Conservation (phyloP, 23 red algal species). For the Pyropia haitanensis region DNA sequence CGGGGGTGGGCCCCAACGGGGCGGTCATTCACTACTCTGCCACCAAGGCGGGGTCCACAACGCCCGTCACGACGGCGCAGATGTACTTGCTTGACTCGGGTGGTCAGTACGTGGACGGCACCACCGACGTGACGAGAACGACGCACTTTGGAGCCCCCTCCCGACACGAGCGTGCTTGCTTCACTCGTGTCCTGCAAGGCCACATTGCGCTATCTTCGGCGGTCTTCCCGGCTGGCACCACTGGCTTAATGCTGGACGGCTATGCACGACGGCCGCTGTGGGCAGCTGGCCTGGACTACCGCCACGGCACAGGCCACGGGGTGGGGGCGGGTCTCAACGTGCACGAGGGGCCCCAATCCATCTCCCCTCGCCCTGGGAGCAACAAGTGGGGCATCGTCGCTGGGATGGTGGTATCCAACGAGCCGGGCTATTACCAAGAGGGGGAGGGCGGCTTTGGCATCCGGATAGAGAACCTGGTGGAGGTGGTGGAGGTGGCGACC, state of each 20-base stretch:
- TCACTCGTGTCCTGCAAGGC: conserved; percentile 66
- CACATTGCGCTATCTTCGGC: conserved; percentile 79
- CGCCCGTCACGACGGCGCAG: conserved; percentile 20
- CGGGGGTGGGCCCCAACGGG: conserved; percentile 71
- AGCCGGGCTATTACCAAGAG: conserved; percentile 96
- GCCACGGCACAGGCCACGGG: conserved; percentile 94
- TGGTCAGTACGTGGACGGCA: conserved; percentile 92
- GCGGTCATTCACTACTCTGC: conserved; percentile 93
- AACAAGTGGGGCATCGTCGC: conserved; percentile 42
- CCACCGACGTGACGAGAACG: conserved; percentile 93
- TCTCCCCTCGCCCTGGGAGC: conserved; percentile 44
- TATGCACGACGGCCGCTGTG: conserved; percentile 75
- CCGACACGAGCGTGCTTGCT: conserved; percentile 55
- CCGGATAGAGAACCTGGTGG: conserved; percentile 83
- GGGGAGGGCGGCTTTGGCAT: conserved; percentile 75
- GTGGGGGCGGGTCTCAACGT: conserved; percentile 90
- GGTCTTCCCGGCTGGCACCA: conserved; percentile 84
- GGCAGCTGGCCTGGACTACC: conserved; percentile 85
- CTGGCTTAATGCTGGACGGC: conserved; percentile 69
- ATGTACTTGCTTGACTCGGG: conserved; percentile 89
- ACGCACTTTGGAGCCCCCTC: conserved; percentile 53
- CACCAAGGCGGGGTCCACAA: background rate
- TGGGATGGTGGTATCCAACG: conserved; percentile 89
- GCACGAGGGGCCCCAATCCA: conserved; percentile 95
- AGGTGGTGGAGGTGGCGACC: conserved; percentile 54